Evolutionary conservation across 73 alveolate species (phyloP), one percentile per base, ranked within the genome.

Genomic region (Tetrahymena malaccensis): DNA sequence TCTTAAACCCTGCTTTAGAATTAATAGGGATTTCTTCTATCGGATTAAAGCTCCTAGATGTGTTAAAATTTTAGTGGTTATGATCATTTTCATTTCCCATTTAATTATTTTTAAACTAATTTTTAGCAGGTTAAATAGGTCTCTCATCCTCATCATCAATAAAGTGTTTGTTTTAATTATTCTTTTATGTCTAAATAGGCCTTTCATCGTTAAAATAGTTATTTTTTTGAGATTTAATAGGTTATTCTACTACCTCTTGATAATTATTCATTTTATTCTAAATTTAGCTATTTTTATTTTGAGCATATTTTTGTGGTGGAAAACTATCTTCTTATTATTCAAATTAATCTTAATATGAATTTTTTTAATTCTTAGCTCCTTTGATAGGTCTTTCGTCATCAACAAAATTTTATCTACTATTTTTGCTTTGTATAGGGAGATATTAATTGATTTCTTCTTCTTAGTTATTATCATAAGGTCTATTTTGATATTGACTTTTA

Each of bases 101-200:
- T 25, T 89, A 85, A 43, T 85, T 94, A 43, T 94, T 93, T 85
- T 94, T 94, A 94, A 94, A 43, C 6, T 43, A 12, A 34, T 95
- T 85, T 95, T 95, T 95, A 33, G 43, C 15, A 35, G 85, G 1
- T 89, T 89, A 50, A 25, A 95, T 95, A 19, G 97, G 85, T 0
- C 43, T 50, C 3, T 95, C 97, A 85, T 95, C 97, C 35, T 95
- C 95, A 85, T 85, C 94, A 27, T 85, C 55, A 34, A 31, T 9
- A 85, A 85, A 12, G 19, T 38, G 3, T 31, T 85, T 38, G 37
- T 70, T 70, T 19, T 50, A 50, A 8, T 50, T 50, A 50, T 50
- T 50, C 21, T 70, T 70, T 70, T 70, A 70, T 3, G 89, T 2
- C 31, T 27, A n/a, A n/a, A 70, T 70, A 27, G 89, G 89, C 25